These are phyloP conservation scores for Phlyctochytrium planicorne DNA, from an alignment of 192 early-diverging fungal genomes.

Conservation along the genomic window DNA sequence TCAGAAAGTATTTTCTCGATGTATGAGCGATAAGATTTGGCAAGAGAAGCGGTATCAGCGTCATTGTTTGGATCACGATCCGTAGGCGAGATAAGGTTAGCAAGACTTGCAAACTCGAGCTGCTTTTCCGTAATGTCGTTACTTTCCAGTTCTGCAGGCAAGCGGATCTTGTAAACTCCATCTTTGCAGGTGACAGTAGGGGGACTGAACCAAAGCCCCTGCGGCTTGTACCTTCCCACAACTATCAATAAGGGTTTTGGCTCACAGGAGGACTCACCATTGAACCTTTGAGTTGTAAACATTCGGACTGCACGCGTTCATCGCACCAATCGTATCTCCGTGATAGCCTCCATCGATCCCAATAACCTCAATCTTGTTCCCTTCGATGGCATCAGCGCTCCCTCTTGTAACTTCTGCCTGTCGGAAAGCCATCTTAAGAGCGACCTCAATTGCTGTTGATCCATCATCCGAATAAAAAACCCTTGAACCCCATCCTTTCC, in stretches of 20 bases:
- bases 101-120: background rate
- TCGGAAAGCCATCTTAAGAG: conserved; percentile 75
- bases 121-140: background rate
- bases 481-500: conserved; percentile 25
- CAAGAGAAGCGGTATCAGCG: conserved; percentile 11
- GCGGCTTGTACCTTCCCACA: conserved; percentile 21
- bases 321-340: conserved; percentile 83
- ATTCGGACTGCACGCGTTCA: conserved; percentile 76
- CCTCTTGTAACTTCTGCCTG: conserved; percentile 39
- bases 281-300: conserved; percentile 66
- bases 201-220: conserved; percentile 70
- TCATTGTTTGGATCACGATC: too few species aligned
- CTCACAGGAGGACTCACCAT: conserved; percentile 66
- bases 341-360: conserved; percentile 80
- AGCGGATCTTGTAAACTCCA: conserved; percentile 21
- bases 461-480: conserved; percentile 85
- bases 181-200: conserved; percentile 43
- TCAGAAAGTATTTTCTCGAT: conserved; percentile 14
- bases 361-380: conserved; percentile 50
- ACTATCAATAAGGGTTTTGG: conserved; percentile 10
- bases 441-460: conserved; percentile 77
- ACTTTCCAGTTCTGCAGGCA: conserved; percentile 15
- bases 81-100: conserved; percentile 9
- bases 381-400: conserved; percentile 20
- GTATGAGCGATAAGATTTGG: conserved; percentile 12